Percentiles rank a stretch among this genome's conserved stretches.
Evolutionary conservation across 2,329 filamentous ascomycete species (phyloP).

Genomic region (Monilinia vaccinii-corymbosi): DNA sequence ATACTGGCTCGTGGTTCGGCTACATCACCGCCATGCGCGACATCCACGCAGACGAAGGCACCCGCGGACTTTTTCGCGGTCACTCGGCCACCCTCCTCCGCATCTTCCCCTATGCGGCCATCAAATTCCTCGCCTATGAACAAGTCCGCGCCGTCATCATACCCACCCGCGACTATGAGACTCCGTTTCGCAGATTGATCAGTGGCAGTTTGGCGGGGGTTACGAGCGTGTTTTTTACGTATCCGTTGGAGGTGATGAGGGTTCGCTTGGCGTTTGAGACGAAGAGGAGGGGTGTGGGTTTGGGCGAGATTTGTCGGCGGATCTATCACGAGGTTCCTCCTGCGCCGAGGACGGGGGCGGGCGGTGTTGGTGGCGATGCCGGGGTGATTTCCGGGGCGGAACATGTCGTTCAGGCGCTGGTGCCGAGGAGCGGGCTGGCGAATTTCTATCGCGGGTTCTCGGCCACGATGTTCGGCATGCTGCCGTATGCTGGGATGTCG

Average conservation of each 20-base stretch:
- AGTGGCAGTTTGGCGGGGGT: slow-evolving; percentile 72
- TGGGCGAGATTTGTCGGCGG: slow-evolving; percentile 59
- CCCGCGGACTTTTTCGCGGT: slow-evolving; percentile 74
- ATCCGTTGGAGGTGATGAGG: slow-evolving; percentile 85
- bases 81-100: slow-evolving; percentile 89
- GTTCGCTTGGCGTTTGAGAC: slow-evolving; percentile 95
- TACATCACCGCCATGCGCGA: slow-evolving; percentile 73
- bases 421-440: slow-evolving; percentile 58
- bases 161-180: slow-evolving; percentile 63
- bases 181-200: slow-evolving; percentile 63
- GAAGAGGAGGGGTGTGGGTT: slow-evolving; percentile 59
- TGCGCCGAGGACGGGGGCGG: slow-evolving; percentile 33
- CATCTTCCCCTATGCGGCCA: slow-evolving; percentile 94
- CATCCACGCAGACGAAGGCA: slow-evolving; percentile 69
- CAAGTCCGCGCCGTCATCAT: slow-evolving; percentile 82
- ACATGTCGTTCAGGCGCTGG: slow-evolving; percentile 40
- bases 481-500: slow-evolving; percentile 91
- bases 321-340: slow-evolving; percentile 72
- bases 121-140: slow-evolving; percentile 97
- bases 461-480: slow-evolving; percentile 85
- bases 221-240: slow-evolving; percentile 91
- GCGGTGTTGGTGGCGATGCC: no score
- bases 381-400: slow-evolving; percentile 33
- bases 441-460: slow-evolving; percentile 97
- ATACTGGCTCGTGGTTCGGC: slow-evolving; percentile 80